A percentile compares a stretch with the other conserved stretches of the same genome.
phyloP scores from a whole-genome alignment of 768 basidiomycete genomes.

The Lactifluus piperatus region DNA sequence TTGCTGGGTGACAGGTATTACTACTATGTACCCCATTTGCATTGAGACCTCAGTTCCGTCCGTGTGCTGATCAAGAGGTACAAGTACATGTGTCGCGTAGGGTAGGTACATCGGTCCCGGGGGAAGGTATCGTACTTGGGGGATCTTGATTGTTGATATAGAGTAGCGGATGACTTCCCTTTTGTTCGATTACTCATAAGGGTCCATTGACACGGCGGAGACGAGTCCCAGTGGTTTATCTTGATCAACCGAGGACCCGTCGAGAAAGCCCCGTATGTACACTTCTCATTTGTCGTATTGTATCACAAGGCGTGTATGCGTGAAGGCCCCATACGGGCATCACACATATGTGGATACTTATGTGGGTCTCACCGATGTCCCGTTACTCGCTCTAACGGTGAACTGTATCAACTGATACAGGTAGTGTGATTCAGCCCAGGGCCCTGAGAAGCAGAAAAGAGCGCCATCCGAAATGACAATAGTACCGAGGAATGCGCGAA shows the following conservation, averaged over 20 bases:
- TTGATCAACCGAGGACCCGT: not conserved
- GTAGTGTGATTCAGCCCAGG: not conserved
- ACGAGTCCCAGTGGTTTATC: not conserved
- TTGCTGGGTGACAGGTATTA: too few relatives aligned
- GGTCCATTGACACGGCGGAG: not conserved
- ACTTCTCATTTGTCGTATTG: not conserved
- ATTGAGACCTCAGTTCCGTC: not conserved
- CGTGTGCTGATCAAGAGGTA: too few relatives aligned
- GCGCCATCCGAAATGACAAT: not conserved
- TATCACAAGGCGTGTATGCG: too few relatives aligned
- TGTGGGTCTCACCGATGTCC: not conserved
- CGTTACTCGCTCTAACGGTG: not conserved
- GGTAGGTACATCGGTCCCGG: not conserved
- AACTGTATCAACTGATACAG: not conserved
- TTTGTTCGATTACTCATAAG: not conserved
- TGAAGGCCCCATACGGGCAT: not conserved
- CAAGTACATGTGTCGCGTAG: not conserved
- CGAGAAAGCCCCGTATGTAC: not conserved
- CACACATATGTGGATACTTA: not conserved
- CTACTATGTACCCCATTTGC: too few relatives aligned
- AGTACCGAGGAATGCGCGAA: not conserved
- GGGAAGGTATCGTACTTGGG: not conserved
- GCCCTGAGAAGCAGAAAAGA: not conserved
- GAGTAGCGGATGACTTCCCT: not conserved
- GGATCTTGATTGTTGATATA: not conserved